These are phyloP conservation scores for Fusarium sp. DNA, from an alignment of 2,329 filamentous ascomycete genomes.

Conservation along the genomic window DNA sequence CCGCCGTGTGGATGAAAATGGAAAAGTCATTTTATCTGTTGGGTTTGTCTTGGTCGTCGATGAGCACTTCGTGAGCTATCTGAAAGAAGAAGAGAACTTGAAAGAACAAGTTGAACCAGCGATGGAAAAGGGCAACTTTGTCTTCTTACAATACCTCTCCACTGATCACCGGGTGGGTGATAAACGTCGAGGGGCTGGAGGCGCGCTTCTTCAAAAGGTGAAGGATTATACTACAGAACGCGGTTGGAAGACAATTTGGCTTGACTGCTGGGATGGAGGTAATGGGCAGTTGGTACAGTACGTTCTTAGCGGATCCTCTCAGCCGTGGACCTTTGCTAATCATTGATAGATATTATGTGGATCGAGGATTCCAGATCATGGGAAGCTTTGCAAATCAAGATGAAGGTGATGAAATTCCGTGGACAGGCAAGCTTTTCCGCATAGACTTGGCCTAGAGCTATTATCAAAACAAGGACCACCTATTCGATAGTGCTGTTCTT, in stretches of 20 bases:
- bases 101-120: constrained; percentile 27
- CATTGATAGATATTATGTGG: constrained; percentile 39
- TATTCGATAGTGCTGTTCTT: no score
- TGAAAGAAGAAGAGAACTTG: constrained; percentile 25
- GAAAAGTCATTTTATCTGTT: constrained; percentile 30
- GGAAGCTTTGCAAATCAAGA: constrained; percentile 22
- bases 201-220: constrained; percentile 29
- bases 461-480: background rate
- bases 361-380: constrained; percentile 32
- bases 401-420: constrained; percentile 12
- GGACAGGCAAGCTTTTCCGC: constrained; percentile 36
- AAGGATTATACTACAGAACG: constrained; percentile 37
- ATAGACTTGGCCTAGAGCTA: constrained; percentile 31
- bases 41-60: constrained; percentile 27
- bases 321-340: constrained; percentile 16
- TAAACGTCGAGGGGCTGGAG: constrained; percentile 31
- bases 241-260: constrained; percentile 40
- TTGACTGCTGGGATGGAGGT: constrained; percentile 50
- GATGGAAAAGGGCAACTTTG: constrained; percentile 25
- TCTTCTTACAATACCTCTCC: constrained; percentile 35
- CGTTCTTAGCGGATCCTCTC: constrained; percentile 3
- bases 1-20: constrained; percentile 33
- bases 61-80: constrained; percentile 21
- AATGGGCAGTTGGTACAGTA: constrained; percentile 42
- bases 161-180: constrained; percentile 28